phyloP scores from a whole-genome alignment of 345 rosid genomes.

The Trapa bicornis region DNA sequence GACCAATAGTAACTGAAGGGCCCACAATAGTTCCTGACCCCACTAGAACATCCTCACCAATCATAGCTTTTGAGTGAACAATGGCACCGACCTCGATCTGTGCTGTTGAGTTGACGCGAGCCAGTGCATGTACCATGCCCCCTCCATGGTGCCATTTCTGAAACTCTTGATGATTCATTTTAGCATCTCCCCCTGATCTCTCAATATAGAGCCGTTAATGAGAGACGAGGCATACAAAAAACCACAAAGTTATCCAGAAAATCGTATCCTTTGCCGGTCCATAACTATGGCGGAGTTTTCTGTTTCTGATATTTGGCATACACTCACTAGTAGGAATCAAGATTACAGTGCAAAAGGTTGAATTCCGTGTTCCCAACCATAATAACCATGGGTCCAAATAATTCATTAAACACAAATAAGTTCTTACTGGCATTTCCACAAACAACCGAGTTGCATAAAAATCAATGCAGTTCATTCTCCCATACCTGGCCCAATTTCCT shows the following conservation, averaged over 20 bases:
- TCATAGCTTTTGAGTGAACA: slow-evolving; percentile 37
- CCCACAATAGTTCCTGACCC: slow-evolving; percentile 69
- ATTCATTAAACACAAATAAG: background rate
- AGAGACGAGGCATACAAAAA: background rate
- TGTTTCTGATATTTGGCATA: background rate
- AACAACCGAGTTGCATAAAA: background rate
- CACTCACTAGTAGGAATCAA: background rate
- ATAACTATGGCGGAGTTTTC: background rate
- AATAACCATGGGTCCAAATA: background rate
- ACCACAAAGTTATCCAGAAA: background rate
- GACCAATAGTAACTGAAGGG: slow-evolving; percentile 43
- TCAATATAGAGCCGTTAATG: background rate
- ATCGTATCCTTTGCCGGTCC: background rate
- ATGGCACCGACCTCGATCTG: slow-evolving; percentile 47
- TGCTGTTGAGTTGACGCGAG: slow-evolving; percentile 43
- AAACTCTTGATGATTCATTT: slow-evolving; percentile 17
- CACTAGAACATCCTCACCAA: slow-evolving; percentile 45
- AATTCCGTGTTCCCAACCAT: background rate
- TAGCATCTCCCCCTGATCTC: slow-evolving; percentile 25
- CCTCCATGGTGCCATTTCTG: slow-evolving; percentile 53
- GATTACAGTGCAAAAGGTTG: background rate
- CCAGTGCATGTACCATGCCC: slow-evolving; percentile 48
- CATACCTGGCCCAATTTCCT: background rate
- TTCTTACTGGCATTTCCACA: background rate
- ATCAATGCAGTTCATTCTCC: background rate